Evolutionary conservation across 257 asterid species (phyloP).

Genomic region (Lantana camara): DNA sequence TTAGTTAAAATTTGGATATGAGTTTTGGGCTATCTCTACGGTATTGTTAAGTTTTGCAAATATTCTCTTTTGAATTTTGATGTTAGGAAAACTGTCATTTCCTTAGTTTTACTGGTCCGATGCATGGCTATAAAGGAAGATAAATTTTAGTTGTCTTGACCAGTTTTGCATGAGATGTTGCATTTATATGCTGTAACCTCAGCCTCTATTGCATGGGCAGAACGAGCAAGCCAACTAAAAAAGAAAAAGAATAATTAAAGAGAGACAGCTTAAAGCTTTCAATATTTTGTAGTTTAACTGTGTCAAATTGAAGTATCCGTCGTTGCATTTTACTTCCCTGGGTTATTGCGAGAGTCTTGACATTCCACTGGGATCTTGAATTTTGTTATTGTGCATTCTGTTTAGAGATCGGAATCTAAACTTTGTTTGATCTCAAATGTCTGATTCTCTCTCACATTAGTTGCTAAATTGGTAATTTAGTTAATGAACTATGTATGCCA

Average conservation of each 20-base stretch:
- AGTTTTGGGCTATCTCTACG: too few species aligned
- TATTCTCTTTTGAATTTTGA: background rate
- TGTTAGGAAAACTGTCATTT: background rate
- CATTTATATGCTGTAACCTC: background rate
- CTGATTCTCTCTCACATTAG: background rate
- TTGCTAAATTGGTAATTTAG: constrained; percentile 13
- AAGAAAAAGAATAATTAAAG: background rate
- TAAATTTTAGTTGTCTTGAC: background rate
- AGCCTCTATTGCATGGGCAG: background rate
- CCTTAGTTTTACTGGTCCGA: background rate
- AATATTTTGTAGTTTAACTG: constrained; percentile 1
- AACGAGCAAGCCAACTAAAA: background rate
- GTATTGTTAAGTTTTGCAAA: background rate
- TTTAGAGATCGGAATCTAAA: constrained; percentile 6
- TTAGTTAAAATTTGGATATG: background rate
- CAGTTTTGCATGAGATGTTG: constrained; percentile 8
- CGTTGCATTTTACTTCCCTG: background rate
- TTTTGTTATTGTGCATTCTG: background rate
- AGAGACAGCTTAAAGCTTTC: background rate
- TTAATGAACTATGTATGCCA: background rate
- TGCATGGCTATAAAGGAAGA: background rate
- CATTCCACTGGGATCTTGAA: background rate
- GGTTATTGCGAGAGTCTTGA: constrained; percentile 6
- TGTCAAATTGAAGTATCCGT: background rate
- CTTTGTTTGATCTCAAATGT: background rate